These are phyloP conservation scores for Entamoeba invadens DNA, from an alignment of 208 protist genomes.

Conservation along the genomic window DNA sequence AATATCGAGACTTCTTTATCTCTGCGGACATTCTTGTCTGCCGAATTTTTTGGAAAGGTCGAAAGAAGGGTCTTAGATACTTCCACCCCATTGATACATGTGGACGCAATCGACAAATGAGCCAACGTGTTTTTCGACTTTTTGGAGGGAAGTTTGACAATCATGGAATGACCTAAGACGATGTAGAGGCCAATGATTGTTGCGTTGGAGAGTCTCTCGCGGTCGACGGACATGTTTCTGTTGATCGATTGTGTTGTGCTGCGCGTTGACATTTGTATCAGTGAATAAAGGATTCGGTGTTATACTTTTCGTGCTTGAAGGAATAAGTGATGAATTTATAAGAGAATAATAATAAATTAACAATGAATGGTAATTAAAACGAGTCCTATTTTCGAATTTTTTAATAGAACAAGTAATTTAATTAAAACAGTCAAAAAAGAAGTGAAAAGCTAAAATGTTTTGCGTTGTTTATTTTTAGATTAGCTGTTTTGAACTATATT, in stretches of 20 bases:
- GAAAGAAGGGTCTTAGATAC: not conserved
- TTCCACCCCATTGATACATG: not conserved
- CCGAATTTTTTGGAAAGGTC: not conserved
- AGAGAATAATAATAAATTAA: too few species aligned
- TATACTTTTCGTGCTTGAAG: too few species aligned
- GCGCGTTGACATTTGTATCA: too few species aligned
- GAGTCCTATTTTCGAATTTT: too few species aligned
- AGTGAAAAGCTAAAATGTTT: too few species aligned
- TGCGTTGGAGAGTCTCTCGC: not conserved
- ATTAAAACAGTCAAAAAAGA: too few species aligned
- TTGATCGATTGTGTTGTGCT: not conserved
- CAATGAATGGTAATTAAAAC: too few species aligned
- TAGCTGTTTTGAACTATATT: too few species aligned
- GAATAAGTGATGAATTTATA: too few species aligned
- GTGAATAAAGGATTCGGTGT: too few species aligned
- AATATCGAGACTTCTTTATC: not conserved
- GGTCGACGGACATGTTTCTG: not conserved
- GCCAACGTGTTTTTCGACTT: not conserved
- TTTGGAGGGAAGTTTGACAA: not conserved
- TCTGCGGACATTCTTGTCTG: not conserved
- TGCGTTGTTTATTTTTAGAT: too few species aligned
- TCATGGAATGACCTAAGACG: not conserved
- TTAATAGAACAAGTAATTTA: too few species aligned
- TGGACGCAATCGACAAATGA: not conserved
- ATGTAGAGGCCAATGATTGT: not conserved